Base-by-base conservation (phyloP, 805 yeast genomes). In the Kodamaea kaohsiungensis region DNA sequence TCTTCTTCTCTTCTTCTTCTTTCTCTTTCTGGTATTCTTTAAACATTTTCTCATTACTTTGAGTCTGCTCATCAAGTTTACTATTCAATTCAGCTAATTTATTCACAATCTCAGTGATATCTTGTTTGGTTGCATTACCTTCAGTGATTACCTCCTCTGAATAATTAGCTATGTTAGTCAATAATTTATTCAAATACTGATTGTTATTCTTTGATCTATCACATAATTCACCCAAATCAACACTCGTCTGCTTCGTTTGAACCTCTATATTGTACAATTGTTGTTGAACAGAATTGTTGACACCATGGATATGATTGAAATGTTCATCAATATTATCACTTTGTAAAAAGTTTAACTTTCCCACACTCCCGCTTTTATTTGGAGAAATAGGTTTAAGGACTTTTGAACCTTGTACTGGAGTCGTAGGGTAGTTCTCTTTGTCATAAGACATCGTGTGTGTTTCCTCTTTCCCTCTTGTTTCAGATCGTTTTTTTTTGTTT, bases 141-240 rank as follows among this genome's bases (percentile, higher is more conserved):
- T 70, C 73, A 8, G 73, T 67, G 7, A 68, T 61, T 3, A 73
- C 74, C 42, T 71, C 75, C 17, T 63, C 59, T 2, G 75, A 67
- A 59, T 71, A 70, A n/a, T 62, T 58, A 9, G 74, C 69, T 27
- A 75, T 65, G 46, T 68, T 68, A 19, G 66, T 64, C 12, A 75
- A 65, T 42, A 75, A 62, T 55, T 65, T 67, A 53, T 67, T 72
- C 63, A 75, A 68, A 54, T 71, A 58, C 52, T 66, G 69, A 56
- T 75, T 73, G 56, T 75, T 75, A 57, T 71, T 73, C 59, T 71
- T 74, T 70, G 70, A 75, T 30, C 78, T 59, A 42, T 72, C 77
- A 19, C 63, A 65, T 46, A 75, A 63, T 55, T 74, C 75, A 3
- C 61, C 70, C 52, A 75, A 57, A 56, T 74, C 79, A 1, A 66